Conservation (phyloP, 2,329 filamentous ascomycete species). For the Raffaelea albimanens region DNA sequence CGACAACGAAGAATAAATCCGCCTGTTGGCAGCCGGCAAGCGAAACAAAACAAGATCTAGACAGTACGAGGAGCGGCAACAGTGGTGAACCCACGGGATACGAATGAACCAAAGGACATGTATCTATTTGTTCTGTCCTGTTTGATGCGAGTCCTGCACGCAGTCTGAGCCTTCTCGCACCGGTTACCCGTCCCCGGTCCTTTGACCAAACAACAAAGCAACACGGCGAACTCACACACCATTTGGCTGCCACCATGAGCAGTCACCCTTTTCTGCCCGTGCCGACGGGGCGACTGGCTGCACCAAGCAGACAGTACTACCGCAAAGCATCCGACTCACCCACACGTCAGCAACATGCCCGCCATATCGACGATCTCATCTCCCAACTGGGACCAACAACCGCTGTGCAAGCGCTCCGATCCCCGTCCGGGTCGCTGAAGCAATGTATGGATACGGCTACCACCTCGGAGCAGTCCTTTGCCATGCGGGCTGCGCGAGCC, state of each 20-base stretch:
- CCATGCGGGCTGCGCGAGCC: conserved; percentile 58
- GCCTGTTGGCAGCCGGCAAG: too few relatives aligned
- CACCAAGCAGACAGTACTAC: conserved; percentile 26
- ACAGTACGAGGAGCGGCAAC: too few relatives aligned
- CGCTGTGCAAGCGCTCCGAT: conserved; percentile 50
- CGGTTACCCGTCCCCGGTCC: too few relatives aligned
- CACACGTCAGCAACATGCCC: conserved; percentile 30
- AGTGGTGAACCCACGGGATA: too few relatives aligned
- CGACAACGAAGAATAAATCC: too few relatives aligned
- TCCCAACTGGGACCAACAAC: conserved; percentile 50
- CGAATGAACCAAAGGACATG: too few relatives aligned
- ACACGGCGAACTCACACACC: too few relatives aligned
- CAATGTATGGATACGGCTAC: conserved; percentile 54
- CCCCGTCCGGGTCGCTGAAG: conserved; percentile 41
- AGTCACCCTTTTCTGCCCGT: conserved; percentile 24
- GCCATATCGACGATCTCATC: conserved; percentile 45
- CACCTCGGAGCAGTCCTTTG: conserved; percentile 59
- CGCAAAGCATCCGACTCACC: conserved; percentile 33
- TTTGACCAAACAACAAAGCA: too few relatives aligned
- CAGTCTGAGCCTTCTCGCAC: too few relatives aligned
- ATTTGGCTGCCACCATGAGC: conserved; percentile 19
- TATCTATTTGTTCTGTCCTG: too few relatives aligned
- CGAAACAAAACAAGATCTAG: too few relatives aligned
- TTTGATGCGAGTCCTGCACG: too few relatives aligned
- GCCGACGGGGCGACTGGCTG: conserved; percentile 25